These are phyloP conservation scores for Phyllosticta ampelicida DNA, from an alignment of 2,329 filamentous ascomycete species.

Conservation along the genomic window DNA sequence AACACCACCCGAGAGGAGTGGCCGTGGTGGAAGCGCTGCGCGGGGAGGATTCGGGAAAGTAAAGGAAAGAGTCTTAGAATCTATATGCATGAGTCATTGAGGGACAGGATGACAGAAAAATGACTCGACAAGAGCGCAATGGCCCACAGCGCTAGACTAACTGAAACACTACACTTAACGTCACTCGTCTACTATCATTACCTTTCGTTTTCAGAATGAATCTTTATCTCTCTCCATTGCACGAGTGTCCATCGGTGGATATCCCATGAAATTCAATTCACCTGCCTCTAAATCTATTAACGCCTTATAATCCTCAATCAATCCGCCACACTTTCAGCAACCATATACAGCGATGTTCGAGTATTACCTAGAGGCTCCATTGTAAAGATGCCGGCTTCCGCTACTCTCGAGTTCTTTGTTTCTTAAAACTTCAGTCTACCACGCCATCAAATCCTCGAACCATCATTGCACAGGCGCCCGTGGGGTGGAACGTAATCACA, in stretches of 20 bases:
- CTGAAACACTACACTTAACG: too few relatives aligned
- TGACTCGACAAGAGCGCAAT: too few relatives aligned
- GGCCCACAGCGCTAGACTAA: too few relatives aligned
- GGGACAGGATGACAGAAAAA: too few relatives aligned
- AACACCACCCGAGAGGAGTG: not conserved
- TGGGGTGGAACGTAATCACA: constrained; percentile 23
- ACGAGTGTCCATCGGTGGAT: too few relatives aligned
- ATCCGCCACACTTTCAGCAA: constrained; percentile 24
- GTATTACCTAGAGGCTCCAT: constrained; percentile 21
- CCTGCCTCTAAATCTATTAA: not conserved
- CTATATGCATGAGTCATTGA: not conserved
- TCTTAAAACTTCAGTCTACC: constrained; percentile 22
- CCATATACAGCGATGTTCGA: constrained; percentile 24
- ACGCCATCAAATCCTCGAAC: constrained; percentile 19
- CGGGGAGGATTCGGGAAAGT: not conserved
- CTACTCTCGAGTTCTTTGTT: constrained; percentile 8
- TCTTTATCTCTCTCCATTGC: too few relatives aligned
- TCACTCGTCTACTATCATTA: too few relatives aligned
- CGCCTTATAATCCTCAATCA: constrained; percentile 12
- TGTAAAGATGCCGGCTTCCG: constrained; percentile 14
- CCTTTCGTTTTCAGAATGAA: too few relatives aligned
- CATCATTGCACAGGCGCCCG: constrained; percentile 22
- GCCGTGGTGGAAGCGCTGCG: not conserved
- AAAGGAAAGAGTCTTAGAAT: too few relatives aligned
- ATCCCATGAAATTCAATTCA: not conserved